These are phyloP conservation scores for Leccinellum luteum DNA, from an alignment of 768 basidiomycete species.

Conservation along the genomic window DNA sequence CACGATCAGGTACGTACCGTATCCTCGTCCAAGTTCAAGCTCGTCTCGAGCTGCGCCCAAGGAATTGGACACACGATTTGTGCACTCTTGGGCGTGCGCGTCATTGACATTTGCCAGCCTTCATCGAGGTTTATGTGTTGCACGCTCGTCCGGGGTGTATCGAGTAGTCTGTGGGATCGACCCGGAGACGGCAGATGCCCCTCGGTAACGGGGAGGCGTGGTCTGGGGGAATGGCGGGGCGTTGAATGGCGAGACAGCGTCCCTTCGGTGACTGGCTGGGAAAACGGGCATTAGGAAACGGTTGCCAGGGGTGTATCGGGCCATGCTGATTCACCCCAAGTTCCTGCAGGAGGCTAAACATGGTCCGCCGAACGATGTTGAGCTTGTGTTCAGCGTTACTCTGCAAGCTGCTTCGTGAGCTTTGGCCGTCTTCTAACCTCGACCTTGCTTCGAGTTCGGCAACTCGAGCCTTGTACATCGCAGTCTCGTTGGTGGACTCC, in stretches of 20 bases:
- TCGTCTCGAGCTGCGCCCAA: constrained; percentile 23
- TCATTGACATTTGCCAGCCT: constrained; percentile 42
- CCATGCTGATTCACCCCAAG: constrained; percentile 31
- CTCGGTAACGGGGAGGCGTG: not conserved
- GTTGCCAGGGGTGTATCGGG: not conserved
- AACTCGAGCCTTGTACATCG: constrained; percentile 26
- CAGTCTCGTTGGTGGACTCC: constrained; percentile 24
- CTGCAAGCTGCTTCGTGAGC: constrained; percentile 31
- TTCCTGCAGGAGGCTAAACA: constrained; percentile 43
- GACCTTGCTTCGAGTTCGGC: constrained; percentile 37
- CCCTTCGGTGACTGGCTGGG: constrained; percentile 21
- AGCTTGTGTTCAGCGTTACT: constrained; percentile 33
- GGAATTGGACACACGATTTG: constrained; percentile 32
- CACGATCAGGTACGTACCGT: constrained; percentile 33
- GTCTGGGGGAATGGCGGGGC: constrained; percentile 11
- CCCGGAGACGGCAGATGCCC: constrained; percentile 4
- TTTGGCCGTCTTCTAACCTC: constrained; percentile 25
- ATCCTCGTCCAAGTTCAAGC: constrained; percentile 38
- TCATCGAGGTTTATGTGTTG: constrained; percentile 13
- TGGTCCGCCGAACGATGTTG: constrained; percentile 37
- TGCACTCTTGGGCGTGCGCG: constrained; percentile 36
- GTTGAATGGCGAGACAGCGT: constrained; percentile 6
- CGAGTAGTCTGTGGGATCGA: constrained; percentile 7
- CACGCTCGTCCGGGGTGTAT: not conserved
- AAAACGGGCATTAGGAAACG: constrained; percentile 3